Percentiles rank a stretch among this genome's conserved stretches.
Evolutionary conservation across 257 asterid genomes (phyloP).

Genomic region (Solanum dulcamara): DNA sequence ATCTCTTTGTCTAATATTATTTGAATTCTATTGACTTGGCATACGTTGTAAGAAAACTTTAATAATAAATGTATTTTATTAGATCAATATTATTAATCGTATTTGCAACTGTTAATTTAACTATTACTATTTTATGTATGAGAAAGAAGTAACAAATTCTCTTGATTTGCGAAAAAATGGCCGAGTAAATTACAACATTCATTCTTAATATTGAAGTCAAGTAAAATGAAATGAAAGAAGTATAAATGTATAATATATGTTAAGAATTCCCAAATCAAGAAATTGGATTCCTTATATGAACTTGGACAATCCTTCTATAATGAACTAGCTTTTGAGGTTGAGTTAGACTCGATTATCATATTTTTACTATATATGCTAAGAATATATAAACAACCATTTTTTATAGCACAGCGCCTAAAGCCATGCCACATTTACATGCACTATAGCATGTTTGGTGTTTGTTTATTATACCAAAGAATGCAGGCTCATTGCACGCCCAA

Average conservation of each 20-base stretch:
- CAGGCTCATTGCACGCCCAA: neutral
- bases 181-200: neutral
- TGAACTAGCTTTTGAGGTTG: too few species aligned
- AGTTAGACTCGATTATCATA: too few species aligned
- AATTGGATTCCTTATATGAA: too few species aligned
- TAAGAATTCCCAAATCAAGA: too few species aligned
- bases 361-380: neutral
- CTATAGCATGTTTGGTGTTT: neutral
- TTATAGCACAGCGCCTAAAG: neutral
- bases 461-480: neutral
- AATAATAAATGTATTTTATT: too few species aligned
- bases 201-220: neutral
- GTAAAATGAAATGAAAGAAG: fast-evolving
- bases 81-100: too few species aligned
- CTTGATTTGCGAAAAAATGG: neutral
- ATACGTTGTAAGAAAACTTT: neutral
- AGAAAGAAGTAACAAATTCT: too few species aligned
- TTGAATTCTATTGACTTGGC: neutral
- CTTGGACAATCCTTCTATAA: too few species aligned
- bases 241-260: too few species aligned
- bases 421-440: neutral
- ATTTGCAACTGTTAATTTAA: too few species aligned
- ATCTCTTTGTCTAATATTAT: too few species aligned
- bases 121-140: too few species aligned
- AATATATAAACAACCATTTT: neutral